phyloP scores from a whole-genome alignment of 305 asterid species.

The Fraxinus dipetala region DNA sequence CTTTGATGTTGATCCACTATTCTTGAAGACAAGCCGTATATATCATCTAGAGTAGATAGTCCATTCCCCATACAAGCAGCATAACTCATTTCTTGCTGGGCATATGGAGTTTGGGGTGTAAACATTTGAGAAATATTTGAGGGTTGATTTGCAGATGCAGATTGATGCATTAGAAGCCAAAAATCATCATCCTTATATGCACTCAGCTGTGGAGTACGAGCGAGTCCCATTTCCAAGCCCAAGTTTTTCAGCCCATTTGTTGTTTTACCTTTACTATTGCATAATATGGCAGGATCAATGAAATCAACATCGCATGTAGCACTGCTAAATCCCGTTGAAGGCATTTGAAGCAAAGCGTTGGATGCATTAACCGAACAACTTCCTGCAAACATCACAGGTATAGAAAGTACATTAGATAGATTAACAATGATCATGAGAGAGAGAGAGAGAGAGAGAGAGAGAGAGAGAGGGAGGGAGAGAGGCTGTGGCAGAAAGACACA shows the following conservation, averaged over 20 bases:
- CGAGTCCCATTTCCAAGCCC: conserved; percentile 40
- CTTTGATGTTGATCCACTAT: conserved; percentile 40
- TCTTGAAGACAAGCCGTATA: conserved; percentile 49
- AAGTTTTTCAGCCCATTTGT: conserved; percentile 36
- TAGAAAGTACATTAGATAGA: conserved; percentile 3
- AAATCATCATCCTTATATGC: conserved; percentile 55
- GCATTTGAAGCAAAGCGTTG: conserved; percentile 36
- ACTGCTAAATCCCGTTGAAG: conserved; percentile 38
- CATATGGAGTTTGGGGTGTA: conserved; percentile 39
- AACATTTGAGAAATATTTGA: conserved; percentile 46
- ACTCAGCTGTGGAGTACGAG: conserved; percentile 33
- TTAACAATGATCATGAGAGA: background rate
- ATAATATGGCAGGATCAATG: conserved; percentile 51
- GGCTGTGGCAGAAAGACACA: conserved; percentile 7
- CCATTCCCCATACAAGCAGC: conserved; percentile 38
- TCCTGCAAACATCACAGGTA: conserved; percentile 40
- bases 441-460: conserved; percentile 1
- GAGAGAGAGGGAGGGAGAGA: conserved; percentile 1
- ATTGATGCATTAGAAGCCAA: conserved; percentile 68
- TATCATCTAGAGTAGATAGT: conserved; percentile 29
- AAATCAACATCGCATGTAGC: conserved; percentile 43
- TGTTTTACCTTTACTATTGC: conserved; percentile 38
- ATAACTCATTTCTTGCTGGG: conserved; percentile 42
- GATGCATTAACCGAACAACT: conserved; percentile 39
- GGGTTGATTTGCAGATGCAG: conserved; percentile 40